These are phyloP conservation scores for Jaltomata sinuosa DNA, from an alignment of 257 asterid species.

Conservation along the genomic window DNA sequence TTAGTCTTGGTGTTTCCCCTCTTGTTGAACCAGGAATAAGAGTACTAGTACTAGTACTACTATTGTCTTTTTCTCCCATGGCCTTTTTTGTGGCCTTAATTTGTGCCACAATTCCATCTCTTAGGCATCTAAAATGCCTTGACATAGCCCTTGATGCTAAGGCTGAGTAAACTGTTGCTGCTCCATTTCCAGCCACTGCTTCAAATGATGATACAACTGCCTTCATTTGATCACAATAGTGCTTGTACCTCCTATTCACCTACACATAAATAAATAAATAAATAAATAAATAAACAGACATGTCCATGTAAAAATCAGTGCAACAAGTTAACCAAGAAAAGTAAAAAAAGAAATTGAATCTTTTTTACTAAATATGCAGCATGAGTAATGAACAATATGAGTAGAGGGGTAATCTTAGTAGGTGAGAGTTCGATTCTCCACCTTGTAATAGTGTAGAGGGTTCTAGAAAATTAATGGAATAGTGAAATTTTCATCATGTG, in stretches of 20 bases:
- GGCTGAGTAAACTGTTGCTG: slow-evolving; percentile 57
- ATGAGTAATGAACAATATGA: background rate
- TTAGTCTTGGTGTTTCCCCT: slow-evolving; percentile 77
- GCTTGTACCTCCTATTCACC: slow-evolving; percentile 92
- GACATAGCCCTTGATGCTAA: slow-evolving; percentile 83
- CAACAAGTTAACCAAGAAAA: background rate
- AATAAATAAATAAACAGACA: too few relatives aligned
- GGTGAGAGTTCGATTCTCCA: too few relatives aligned
- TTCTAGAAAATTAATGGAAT: slow-evolving; percentile 20
- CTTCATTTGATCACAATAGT: slow-evolving; percentile 84
- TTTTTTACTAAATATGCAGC: background rate
- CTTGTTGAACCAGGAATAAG: slow-evolving; percentile 35
- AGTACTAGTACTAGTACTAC: background rate
- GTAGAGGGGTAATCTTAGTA: too few relatives aligned
- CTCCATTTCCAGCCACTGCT: slow-evolving; percentile 65
- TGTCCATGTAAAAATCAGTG: background rate
- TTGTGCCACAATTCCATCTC: slow-evolving; percentile 56
- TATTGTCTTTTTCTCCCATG: slow-evolving; percentile 56
- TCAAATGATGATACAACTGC: slow-evolving; percentile 62
- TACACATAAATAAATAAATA: background rate
- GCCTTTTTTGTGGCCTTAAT: slow-evolving; percentile 56
- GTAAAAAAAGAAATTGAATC: background rate
- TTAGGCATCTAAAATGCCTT: slow-evolving; percentile 64
- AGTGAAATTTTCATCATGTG: slow-evolving; percentile 30
- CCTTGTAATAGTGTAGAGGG: slow-evolving; percentile 13